Base-by-base conservation (phyloP, 225 moss, liverwort and hornwort genomes). In the Ulota crispa region DNA sequence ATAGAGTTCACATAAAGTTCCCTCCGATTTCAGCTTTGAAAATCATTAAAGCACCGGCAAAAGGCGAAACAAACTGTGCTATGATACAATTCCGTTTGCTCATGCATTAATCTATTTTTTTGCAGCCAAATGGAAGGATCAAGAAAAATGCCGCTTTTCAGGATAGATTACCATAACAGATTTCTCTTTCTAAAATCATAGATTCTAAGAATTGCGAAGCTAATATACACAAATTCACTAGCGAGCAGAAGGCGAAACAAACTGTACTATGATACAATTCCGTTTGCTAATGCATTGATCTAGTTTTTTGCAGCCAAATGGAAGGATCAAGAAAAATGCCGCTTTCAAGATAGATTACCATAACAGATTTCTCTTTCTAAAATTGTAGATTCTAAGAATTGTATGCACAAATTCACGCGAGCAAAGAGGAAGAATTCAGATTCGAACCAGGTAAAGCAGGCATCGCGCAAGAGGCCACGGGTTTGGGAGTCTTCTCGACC, bases 401-500 rank as follows among this genome's bases (percentile, higher is more conserved):
- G 15, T 36, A n/a, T 11, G 43, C 41, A 8, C 41, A 8, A 27
- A 70, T 60, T 13, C 8, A 42, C 26, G 26, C 30, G n/a, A 34
- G 34, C 34, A 21, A 5, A 64, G 74, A 39, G 15, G 14, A 23
- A 23, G 56, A 13, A 12, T 21, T 19, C 19, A 12, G 47, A 50
- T 47, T 36, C 77, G 21, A 63, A 93, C 96, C 96, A 87, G 95
- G 95, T 78, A 94, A 77, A 68, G 94, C 94, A 28, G 95, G 98
- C 94, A 95, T 92, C 28, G 95, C 98, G 81, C 98, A 98, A 0
- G 98, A 98, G 14, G 98, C 98, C 64, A 98, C 95, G 28, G 98
- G 94, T 68, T 98, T 98, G 68, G 95, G 93, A 54, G 94, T 94
- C 87, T 98, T 98, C 67, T 98, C 98, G 5, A 98, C 98, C 80